A percentile compares a stretch with the other conserved stretches of the same genome.
These are phyloP conservation scores for Bryoerythrophyllum caledonicum DNA, from an alignment of 225 moss, liverwort and hornwort species.

Conservation along the genomic window DNA sequence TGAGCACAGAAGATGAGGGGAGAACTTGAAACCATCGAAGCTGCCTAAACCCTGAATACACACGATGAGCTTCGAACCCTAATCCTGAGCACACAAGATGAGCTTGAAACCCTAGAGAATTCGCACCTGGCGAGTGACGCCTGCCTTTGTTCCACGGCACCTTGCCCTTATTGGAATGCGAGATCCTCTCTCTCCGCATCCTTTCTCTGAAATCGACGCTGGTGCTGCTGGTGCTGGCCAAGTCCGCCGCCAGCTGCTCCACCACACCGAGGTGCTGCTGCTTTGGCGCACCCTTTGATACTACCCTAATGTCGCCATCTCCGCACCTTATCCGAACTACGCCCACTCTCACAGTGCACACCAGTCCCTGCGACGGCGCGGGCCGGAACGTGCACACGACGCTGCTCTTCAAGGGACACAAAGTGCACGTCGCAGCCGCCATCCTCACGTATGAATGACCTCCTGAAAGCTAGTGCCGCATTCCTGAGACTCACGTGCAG, in stretches of 20 bases:
- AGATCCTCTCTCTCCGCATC: constrained; percentile 68
- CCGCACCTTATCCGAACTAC: constrained; percentile 3
- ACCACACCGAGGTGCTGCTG: not conserved
- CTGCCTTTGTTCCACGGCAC: constrained; percentile 94
- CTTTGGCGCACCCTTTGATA: not conserved
- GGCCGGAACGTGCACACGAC: not conserved
- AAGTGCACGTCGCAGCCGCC: constrained; percentile 2
- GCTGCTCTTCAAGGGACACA: not conserved
- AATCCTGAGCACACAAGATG: not conserved
- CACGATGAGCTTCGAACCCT: not conserved
- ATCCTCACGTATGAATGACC: not conserved
- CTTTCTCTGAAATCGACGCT: constrained; percentile 49
- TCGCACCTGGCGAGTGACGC: constrained; percentile 67
- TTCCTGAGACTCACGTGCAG: not conserved
- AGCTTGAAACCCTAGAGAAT: not conserved
- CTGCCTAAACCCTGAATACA: too few relatives aligned
- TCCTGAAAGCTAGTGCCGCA: not conserved
- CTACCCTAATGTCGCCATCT: not conserved
- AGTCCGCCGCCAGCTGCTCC: not conserved
- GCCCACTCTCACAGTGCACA: not conserved
- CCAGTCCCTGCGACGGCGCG: not conserved
- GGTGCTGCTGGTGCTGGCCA: constrained; percentile 1
- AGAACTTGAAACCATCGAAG: too few relatives aligned
- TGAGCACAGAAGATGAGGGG: not conserved
- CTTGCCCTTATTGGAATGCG: constrained; percentile 77